phyloP scores from a whole-genome alignment of 2,329 filamentous ascomycete species.

The Colletotrichum spaethianum region DNA sequence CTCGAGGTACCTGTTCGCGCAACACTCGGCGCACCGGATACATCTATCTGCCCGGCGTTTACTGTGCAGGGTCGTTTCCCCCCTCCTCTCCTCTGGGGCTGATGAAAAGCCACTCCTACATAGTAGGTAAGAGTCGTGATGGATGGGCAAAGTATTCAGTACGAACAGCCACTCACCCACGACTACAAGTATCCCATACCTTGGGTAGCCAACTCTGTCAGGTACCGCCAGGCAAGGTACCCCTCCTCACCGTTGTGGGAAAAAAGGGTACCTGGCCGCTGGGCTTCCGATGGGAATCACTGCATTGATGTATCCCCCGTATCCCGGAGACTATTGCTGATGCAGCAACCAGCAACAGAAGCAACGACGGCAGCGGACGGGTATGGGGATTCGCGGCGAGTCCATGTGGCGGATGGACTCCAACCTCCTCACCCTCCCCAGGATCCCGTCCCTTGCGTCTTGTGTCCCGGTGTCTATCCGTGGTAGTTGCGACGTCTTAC shows the following conservation, averaged over 20 bases:
- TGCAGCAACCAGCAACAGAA: neutral
- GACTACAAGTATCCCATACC: neutral
- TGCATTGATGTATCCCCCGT: neutral
- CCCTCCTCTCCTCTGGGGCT: neutral
- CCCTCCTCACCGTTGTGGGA: neutral
- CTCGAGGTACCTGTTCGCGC: neutral
- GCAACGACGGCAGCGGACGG: neutral
- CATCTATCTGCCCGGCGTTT: neutral
- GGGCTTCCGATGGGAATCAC: neutral
- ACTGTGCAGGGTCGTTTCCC: neutral
- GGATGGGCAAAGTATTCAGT: conserved; percentile 3
- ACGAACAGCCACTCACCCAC: neutral
- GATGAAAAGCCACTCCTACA: conserved; percentile 11
- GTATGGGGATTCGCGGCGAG: neutral
- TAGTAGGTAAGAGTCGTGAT: neutral
- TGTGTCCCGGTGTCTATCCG: neutral
- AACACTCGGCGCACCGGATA: neutral
- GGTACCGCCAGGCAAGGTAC: conserved; percentile 14
- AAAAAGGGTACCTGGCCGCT: neutral
- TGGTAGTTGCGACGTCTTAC: conserved; percentile 1
- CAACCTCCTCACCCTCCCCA: neutral
- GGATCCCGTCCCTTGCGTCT: neutral
- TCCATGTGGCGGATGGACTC: neutral
- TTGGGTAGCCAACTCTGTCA: neutral
- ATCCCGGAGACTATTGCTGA: neutral